These are phyloP conservation scores for Aspergillus funiculosus DNA, from an alignment of 495 filamentous ascomycete genomes.

Conservation along the genomic window DNA sequence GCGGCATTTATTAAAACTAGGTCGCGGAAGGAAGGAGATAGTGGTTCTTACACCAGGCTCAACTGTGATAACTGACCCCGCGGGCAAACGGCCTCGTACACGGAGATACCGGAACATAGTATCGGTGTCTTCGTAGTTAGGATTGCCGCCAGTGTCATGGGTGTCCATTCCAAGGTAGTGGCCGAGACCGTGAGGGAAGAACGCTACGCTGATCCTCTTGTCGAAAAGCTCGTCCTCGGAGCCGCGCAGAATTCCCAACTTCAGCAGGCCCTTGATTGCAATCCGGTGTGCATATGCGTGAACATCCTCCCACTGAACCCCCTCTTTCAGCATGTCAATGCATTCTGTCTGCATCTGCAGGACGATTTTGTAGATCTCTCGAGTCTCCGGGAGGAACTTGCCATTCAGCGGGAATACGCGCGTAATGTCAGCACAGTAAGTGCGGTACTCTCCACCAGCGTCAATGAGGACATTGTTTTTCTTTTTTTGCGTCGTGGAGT, in stretches of 20 bases:
- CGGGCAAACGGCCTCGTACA: slow-evolving; percentile 69
- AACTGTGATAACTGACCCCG: slow-evolving; percentile 77
- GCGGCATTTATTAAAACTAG: not conserved
- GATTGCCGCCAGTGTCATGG: slow-evolving; percentile 83
- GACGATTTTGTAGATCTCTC: slow-evolving; percentile 80
- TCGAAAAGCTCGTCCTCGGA: slow-evolving; percentile 65
- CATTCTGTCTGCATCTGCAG: slow-evolving; percentile 76
- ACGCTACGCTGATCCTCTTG: slow-evolving; percentile 70
- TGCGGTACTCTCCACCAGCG: slow-evolving; percentile 72
- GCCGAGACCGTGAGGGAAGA: slow-evolving; percentile 88
- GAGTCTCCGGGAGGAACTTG: slow-evolving; percentile 64
- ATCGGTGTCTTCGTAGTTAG: slow-evolving; percentile 80
- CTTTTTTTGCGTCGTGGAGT: slow-evolving; percentile 37
- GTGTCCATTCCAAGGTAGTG: slow-evolving; percentile 95
- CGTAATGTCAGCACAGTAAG: slow-evolving; percentile 88
- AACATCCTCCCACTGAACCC: slow-evolving; percentile 78
- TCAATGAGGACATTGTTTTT: slow-evolving; percentile 76
- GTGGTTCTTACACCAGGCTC: slow-evolving; percentile 69
- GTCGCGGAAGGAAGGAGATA: not conserved
- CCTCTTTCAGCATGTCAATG: slow-evolving; percentile 67
- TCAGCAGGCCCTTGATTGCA: slow-evolving; percentile 71
- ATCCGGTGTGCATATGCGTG: slow-evolving; percentile 73
- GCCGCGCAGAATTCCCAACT: slow-evolving; percentile 68
- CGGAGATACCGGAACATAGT: slow-evolving; percentile 79
- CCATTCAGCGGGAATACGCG: slow-evolving; percentile 78